Percentiles rank a stretch among this genome's conserved stretches.
phyloP scores from a whole-genome alignment of 2,329 filamentous ascomycete species.

The Exophiala alcalophila region DNA sequence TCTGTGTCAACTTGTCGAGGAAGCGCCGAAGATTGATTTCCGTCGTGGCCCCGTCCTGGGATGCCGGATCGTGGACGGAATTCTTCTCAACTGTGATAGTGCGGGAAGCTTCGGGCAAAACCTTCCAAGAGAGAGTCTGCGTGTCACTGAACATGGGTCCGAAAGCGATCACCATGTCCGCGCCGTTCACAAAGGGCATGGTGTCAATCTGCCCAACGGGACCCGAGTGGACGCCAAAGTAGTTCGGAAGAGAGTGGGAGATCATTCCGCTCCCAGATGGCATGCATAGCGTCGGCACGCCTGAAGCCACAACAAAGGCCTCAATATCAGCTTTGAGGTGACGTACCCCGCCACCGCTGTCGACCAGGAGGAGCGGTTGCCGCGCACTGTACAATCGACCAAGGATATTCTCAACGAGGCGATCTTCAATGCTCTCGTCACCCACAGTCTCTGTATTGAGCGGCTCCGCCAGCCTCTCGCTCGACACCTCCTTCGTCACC shows the following conservation, averaged over 20 bases:
- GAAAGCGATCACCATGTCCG: conserved; percentile 43
- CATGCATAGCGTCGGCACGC: conserved; percentile 78
- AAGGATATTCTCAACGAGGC: conserved; percentile 69
- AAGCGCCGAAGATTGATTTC: conserved; percentile 10
- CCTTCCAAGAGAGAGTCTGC: conserved; percentile 68
- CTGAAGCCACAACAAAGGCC: conserved; percentile 67
- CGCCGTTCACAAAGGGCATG: conserved; percentile 39
- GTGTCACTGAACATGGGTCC: conserved; percentile 48
- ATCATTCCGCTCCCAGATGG: conserved; percentile 87
- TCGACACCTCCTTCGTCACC: conserved; percentile 51
- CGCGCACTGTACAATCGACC: conserved; percentile 70
- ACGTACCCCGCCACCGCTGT: conserved; percentile 78
- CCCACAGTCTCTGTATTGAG: conserved; percentile 62
- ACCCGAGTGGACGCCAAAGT: conserved; percentile 83
- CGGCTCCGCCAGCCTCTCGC: conserved; percentile 62
- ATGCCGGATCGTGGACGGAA: conserved; percentile 63
- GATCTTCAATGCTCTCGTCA: conserved; percentile 67
- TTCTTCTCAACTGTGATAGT: conserved; percentile 79
- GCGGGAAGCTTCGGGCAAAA: conserved; percentile 69
- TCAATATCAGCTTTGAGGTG: conserved; percentile 70
- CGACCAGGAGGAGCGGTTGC: conserved; percentile 74
- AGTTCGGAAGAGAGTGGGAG: conserved; percentile 71
- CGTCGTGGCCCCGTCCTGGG: conserved; percentile 40
- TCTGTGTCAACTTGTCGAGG: conserved; percentile 1
- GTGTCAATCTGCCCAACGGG: conserved; percentile 61